Evolutionary conservation across 345 rosid species (phyloP), one percentile per base, ranked within the genome.

Genomic region (Acer negundo): DNA sequence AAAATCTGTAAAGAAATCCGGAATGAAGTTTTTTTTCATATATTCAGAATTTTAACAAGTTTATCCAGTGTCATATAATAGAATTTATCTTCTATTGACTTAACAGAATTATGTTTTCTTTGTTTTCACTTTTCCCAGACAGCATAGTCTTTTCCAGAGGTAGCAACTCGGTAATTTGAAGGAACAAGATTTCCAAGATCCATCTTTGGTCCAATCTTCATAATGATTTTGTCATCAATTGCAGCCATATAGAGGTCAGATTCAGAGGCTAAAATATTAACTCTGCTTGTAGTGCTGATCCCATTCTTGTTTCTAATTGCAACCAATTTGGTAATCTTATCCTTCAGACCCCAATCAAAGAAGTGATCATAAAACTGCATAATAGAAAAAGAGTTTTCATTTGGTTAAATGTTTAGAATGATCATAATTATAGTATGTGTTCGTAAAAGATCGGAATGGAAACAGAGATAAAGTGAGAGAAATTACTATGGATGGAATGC

Each of bases 321-420:
- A 0, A 77, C 86, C 83, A 95, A 55, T 66, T 85, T 90, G 6
- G 40, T 31, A 28, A 95, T 90, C 68, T 82, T 80, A 28, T 85
- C 90, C 86, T 91, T 93, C 22, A 86, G 80, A 26, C 89, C 94
- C 92, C 85, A 82, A 26, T 86, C 94, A 35, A 90, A 83, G 84
- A 91, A 88, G 85, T 95, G 97, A 78, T 90, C 92, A 80, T 89
- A 95, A 58, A 95, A 95, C 97, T 95, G 85, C 80, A 81, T 19
- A 51, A 26, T n/a, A 53, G 2, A 67, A 59, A 55, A 19, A 9
- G 11, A 7, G 10, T 49, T 53, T 53, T 53, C 24, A 59, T 2
- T 9, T 56, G 20, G 46, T 42, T 42, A 42, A 42, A 42, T 0
- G 10, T 42, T 42, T 10, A 46, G 49, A 9, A 59, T 22, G 7